These are phyloP conservation scores for Colletotrichum costaricense DNA, from an alignment of 2,329 filamentous ascomycete species.

Conservation along the genomic window DNA sequence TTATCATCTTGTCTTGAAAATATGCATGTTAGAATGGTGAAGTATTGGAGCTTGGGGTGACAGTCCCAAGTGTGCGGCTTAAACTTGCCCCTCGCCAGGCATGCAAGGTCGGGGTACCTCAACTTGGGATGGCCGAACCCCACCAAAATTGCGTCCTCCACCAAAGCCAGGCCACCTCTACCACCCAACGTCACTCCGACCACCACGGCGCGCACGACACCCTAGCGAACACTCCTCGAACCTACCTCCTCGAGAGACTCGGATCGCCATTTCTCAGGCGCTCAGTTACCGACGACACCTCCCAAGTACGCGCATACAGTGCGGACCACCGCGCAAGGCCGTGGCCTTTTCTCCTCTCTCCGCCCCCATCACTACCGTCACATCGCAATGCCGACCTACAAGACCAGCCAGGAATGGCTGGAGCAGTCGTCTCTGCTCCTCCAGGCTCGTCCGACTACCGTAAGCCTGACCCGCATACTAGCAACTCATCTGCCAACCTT, in stretches of 20 bases:
- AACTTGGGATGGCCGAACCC: constrained; percentile 11
- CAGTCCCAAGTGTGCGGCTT: background rate
- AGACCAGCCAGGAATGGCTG: constrained; percentile 90
- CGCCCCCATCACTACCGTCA: background rate
- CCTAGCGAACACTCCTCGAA: background rate
- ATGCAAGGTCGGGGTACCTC: background rate
- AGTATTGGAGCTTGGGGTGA: background rate
- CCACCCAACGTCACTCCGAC: constrained; percentile 18
- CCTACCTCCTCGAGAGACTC: background rate
- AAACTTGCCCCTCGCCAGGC: constrained; percentile 2
- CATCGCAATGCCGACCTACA: constrained; percentile 79
- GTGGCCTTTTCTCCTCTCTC: background rate
- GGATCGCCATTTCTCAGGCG: background rate
- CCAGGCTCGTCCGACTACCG: constrained; percentile 85
- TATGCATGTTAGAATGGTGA: background rate
- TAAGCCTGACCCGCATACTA: constrained; percentile 56
- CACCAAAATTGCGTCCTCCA: constrained; percentile 25
- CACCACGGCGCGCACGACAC: background rate
- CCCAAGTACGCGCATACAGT: background rate
- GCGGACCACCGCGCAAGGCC: background rate
- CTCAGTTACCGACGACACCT: background rate
- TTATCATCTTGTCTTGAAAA: background rate
- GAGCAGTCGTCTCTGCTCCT: constrained; percentile 87
- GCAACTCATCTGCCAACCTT: background rate
- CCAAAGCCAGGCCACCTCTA: constrained; percentile 3